Base-by-base conservation (phyloP, 1,284 basidiomycete species). In the Apiotrichum veenhuisii region DNA sequence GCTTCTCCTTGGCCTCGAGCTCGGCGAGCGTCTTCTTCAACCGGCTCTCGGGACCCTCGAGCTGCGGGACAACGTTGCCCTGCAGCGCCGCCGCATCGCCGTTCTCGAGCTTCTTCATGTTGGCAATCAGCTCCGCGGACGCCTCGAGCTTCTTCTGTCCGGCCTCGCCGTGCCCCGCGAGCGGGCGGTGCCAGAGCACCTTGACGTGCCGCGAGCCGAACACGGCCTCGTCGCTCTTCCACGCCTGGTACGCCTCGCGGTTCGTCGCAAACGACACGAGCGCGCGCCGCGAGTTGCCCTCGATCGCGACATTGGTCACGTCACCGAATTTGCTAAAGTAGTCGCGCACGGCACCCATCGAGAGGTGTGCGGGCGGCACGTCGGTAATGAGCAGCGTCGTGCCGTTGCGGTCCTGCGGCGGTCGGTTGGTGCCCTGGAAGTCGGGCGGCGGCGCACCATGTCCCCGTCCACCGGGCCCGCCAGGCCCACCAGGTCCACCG, bases 161-260 rank as follows among this genome's bases (percentile, higher is more conserved):
- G 18, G 79, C 81, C 61, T 84, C 84, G 17, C 90, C 91, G 66
- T 91, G 88, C 0, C 91, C 91, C 54, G 88, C 88, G 82, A 91
- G 84, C 3, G 91, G 91, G 64, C 87, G 81, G 78, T 94, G 91
- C 91, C 91, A 94, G 66, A 92, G 88, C 41, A 94, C 82, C 75
- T 95, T 96, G 65, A 97, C 92, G 72, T 97, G 97, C 41, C 94
- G 85, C 67, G 93, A 94, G 18, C 86, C 86, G 70, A 97, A 96
- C 26, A 97, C 87, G 18, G 92, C 91, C 59, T 95, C 91, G 71
- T 95, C 90, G 26, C 85, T 87, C 73, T 88, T 89, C 88, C 94
- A 93, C 0, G 94, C 94, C 23, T 84, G 82, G 67, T 87, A 85
- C 1, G 94, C 94, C 70, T 94, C 88, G 23, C 83, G 83, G 67